These are phyloP conservation scores for Salinomyces thailandicus DNA, from an alignment of 2,329 filamentous ascomycete genomes.

Conservation along the genomic window DNA sequence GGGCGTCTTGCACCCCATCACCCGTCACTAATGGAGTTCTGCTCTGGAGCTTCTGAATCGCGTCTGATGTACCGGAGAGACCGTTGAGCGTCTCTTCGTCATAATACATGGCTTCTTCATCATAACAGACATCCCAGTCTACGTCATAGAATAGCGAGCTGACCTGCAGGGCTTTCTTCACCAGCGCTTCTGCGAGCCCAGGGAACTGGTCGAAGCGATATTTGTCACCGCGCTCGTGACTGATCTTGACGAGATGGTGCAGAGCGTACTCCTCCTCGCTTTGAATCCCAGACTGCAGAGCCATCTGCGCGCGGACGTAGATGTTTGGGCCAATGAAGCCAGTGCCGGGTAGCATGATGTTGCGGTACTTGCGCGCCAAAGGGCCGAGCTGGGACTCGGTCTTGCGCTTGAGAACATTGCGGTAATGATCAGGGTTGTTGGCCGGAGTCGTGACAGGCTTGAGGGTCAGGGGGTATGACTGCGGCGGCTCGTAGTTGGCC, in stretches of 20 bases:
- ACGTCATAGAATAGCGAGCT: constrained; percentile 72
- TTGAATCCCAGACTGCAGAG: constrained; percentile 66
- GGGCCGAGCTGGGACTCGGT: constrained; percentile 29
- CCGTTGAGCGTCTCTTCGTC: constrained; percentile 52
- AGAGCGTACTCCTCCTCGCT: constrained; percentile 86
- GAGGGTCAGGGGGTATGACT: constrained; percentile 53
- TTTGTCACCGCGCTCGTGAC: constrained; percentile 86
- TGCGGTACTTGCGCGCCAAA: constrained; percentile 36
- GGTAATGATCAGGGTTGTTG: constrained; percentile 61
- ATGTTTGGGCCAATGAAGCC: constrained; percentile 67
- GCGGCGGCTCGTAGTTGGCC: constrained; percentile 58
- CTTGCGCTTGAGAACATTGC: constrained; percentile 43
- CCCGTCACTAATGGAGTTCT: constrained; percentile 50
- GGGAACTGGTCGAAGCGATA: constrained; percentile 91
- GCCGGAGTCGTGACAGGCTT: constrained; percentile 65
- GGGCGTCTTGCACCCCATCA: constrained; percentile 58
- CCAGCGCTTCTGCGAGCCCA: constrained; percentile 74
- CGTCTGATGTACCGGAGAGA: constrained; percentile 55
- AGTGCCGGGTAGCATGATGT: constrained; percentile 55
- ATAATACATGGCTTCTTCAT: constrained; percentile 41
- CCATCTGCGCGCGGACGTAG: constrained; percentile 76
- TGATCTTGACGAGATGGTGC: constrained; percentile 90
- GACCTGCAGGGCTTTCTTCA: constrained; percentile 73
- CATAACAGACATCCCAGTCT: constrained; percentile 67
- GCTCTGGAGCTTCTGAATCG: constrained; percentile 59